Conservation (phyloP, 768 basidiomycete species). For the Chalciporus pseudorubinellus region DNA sequence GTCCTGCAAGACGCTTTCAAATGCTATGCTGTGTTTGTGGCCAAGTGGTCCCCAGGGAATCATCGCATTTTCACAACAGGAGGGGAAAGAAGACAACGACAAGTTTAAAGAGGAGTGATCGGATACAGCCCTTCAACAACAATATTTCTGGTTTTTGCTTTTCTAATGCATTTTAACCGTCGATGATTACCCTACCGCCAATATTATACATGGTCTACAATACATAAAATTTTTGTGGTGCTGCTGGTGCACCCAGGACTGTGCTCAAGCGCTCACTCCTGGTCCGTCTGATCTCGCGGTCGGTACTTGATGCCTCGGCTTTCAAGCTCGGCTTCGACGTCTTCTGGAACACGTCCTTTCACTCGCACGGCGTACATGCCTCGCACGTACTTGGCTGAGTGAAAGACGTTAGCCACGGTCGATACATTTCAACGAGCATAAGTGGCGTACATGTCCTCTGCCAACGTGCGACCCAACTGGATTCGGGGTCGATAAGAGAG, state of each 20-base stretch:
- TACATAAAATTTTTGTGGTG: too few species aligned
- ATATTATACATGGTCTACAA: too few species aligned
- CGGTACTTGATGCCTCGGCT: slow-evolving; percentile 78
- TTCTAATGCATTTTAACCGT: too few species aligned
- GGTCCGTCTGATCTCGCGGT: slow-evolving; percentile 78
- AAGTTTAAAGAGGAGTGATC: too few species aligned
- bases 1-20: too few species aligned
- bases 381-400: slow-evolving; percentile 78
- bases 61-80: too few species aligned
- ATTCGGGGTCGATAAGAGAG: slow-evolving; percentile 78
- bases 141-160: too few species aligned
- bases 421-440: neutral
- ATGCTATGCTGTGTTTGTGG: too few species aligned
- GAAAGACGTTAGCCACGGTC: slow-evolving; percentile 1
- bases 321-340: slow-evolving; percentile 79
- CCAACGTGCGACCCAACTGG: slow-evolving; percentile 96
- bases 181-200: too few species aligned
- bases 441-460: slow-evolving; percentile 78
- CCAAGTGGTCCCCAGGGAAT: too few species aligned
- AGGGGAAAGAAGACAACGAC: too few species aligned
- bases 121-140: too few species aligned
- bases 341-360: slow-evolving; percentile 80
- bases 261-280: slow-evolving; percentile 55
- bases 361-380: slow-evolving; percentile 95
- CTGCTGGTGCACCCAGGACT: neutral